phyloP scores from a whole-genome alignment of 2,329 filamentous ascomycete genomes.

The Trichophyton rubrum region DNA sequence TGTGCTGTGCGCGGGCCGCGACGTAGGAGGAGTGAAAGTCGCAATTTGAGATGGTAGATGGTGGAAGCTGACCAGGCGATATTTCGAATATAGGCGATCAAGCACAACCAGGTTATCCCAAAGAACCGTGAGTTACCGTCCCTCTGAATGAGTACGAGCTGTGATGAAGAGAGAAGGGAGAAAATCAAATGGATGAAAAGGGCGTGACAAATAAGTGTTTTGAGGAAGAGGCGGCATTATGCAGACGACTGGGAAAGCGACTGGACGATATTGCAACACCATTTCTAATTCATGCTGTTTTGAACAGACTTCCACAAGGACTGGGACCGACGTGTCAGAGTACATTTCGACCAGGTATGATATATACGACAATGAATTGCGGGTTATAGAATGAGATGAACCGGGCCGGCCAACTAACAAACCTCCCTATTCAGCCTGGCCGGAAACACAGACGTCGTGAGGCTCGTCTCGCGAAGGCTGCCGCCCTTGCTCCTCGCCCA shows the following conservation, averaged over 20 bases:
- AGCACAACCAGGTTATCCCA: constrained; percentile 98
- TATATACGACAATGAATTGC: no score
- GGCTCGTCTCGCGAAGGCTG: constrained; percentile 88
- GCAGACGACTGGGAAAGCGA: background rate
- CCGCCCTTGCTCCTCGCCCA: constrained; percentile 85
- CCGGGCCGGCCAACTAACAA: constrained; percentile 6
- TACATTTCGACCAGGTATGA: constrained; percentile 99
- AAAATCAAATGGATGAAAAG: background rate
- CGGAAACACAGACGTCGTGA: constrained; percentile 88
- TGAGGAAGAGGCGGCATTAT: background rate
- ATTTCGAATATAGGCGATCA: constrained; percentile 61
- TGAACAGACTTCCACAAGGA: constrained; percentile 92
- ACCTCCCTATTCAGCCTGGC: constrained; percentile 56
- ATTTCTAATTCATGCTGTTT: constrained; percentile 18
- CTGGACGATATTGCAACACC: background rate
- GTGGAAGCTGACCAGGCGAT: background rate
- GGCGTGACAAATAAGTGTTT: background rate
- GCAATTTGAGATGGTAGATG: background rate
- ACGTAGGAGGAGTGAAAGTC: background rate
- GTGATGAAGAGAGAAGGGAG: background rate
- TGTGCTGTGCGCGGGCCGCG: background rate
- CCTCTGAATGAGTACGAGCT: background rate
- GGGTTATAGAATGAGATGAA: background rate
- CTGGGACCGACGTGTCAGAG: constrained; percentile 98
- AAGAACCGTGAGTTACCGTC: constrained; percentile 64